Evolutionary conservation across 768 basidiomycete species (phyloP).

Genomic region (Phaffia tasmanica): DNA sequence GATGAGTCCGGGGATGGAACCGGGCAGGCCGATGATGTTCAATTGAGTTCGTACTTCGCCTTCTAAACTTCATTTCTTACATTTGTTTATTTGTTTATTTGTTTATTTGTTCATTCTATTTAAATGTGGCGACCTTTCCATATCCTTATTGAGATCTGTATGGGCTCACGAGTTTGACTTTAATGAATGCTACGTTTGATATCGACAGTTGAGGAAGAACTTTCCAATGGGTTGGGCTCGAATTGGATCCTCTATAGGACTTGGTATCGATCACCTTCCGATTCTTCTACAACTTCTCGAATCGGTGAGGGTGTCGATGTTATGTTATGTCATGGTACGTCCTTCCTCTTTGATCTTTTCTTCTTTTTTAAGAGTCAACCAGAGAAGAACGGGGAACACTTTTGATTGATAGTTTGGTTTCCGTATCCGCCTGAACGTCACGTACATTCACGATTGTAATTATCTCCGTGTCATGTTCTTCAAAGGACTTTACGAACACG

Average conservation of each 20-base stretch:
- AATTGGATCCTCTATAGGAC: conserved; percentile 39
- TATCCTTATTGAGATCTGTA: too few species aligned
- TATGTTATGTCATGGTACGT: conserved; percentile 38
- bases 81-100: background rate
- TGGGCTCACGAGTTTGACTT: too few species aligned
- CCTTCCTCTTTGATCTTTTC: background rate
- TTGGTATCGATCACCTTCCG: conserved; percentile 29
- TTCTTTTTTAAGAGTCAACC: conserved; percentile 6
- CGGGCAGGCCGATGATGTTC: conserved; percentile 34
- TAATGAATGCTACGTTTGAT: background rate
- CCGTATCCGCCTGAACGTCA: too few species aligned
- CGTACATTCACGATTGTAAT: too few species aligned
- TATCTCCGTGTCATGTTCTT: too few species aligned
- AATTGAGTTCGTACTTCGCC: conserved; percentile 23
- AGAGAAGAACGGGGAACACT: conserved; percentile 28
- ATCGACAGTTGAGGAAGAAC: conserved; percentile 29
- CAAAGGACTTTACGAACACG: conserved; percentile 8
- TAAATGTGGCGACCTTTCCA: too few species aligned
- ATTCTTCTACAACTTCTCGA: conserved; percentile 27
- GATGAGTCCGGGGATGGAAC: conserved; percentile 32
- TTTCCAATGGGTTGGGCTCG: conserved; percentile 31
- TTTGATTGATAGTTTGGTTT: too few species aligned
- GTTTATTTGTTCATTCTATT: background rate
- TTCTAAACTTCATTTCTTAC: too few species aligned
- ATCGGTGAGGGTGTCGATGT: conserved; percentile 37